Conservation (phyloP, 163 green algal genomes). For the Scenedesmus sp. region DNA sequence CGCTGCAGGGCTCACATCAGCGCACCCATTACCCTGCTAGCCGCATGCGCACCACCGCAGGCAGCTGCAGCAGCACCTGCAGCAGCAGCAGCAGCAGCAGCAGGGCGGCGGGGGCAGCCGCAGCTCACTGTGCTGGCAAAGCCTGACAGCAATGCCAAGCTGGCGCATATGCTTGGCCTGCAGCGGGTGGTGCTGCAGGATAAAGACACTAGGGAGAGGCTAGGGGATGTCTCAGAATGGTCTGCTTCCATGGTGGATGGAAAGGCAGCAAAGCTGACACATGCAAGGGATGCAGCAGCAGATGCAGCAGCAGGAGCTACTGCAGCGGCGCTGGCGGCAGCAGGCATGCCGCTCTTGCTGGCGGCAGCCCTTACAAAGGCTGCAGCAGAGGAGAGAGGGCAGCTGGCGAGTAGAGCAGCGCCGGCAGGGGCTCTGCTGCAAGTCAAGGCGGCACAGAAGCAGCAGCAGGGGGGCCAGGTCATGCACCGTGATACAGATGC, state of each 20-base stretch:
- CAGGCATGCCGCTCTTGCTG: background rate
- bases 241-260: background rate
- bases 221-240: conserved; percentile 10
- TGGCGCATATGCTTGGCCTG: conserved; percentile 2
- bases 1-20: conserved; percentile 17
- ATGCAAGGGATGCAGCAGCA: background rate
- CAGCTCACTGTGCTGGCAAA: background rate
- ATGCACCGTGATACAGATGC: background rate
- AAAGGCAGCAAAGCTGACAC: conserved; percentile 21
- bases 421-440: background rate
- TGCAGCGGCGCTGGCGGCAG: background rate
- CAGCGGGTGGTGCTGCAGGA: background rate
- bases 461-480: background rate
- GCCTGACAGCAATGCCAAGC: background rate
- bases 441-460: background rate
- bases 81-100: background rate
- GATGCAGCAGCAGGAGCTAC: background rate
- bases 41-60: background rate
- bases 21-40: background rate
- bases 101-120: background rate
- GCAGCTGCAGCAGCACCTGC: background rate
- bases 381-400: background rate
- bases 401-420: background rate
- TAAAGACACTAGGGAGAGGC: background rate
- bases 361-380: background rate